phyloP scores from a whole-genome alignment of 352 stramenopile species.

The Phytophthora syringae region DNA sequence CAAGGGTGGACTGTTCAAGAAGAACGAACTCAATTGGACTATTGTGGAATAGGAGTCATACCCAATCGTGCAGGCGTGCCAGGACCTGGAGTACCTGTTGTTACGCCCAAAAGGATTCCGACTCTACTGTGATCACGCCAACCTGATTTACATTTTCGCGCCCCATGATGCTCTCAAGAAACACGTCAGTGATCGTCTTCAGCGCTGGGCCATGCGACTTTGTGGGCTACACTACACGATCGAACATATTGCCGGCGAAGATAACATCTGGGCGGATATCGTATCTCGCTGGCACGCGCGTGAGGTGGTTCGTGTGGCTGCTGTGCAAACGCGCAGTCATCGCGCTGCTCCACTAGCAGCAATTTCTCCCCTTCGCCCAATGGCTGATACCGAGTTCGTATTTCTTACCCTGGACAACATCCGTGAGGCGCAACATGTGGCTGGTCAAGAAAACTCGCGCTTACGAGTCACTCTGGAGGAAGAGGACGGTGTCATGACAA shows the following conservation, averaged over 20 bases:
- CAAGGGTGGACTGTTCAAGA: too few species aligned
- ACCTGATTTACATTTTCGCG: too few species aligned
- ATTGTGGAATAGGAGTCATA: too few species aligned
- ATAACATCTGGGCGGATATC: slow-evolving; percentile 6
- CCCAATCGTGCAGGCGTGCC: too few species aligned
- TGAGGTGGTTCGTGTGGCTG: neutral
- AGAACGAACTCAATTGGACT: too few species aligned
- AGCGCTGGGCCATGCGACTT: too few species aligned
- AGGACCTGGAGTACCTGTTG: too few species aligned
- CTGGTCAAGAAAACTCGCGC: neutral
- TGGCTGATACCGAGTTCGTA: neutral
- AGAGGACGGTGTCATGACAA: neutral
- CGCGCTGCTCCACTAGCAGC: neutral
- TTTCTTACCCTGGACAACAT: slow-evolving; percentile 7
- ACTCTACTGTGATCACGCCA: too few species aligned
- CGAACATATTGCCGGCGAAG: slow-evolving; percentile 1
- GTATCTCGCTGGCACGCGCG: neutral
- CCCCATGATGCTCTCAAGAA: too few species aligned
- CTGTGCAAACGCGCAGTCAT: neutral
- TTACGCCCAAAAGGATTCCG: too few species aligned
- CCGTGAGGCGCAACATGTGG: neutral
- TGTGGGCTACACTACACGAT: too few species aligned
- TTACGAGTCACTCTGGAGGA: slow-evolving; percentile 9
- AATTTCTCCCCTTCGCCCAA: neutral
- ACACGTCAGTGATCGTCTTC: too few species aligned